phyloP scores from a whole-genome alignment of 2,329 filamentous ascomycete species.

The Hypoxylon sp. region DNA sequence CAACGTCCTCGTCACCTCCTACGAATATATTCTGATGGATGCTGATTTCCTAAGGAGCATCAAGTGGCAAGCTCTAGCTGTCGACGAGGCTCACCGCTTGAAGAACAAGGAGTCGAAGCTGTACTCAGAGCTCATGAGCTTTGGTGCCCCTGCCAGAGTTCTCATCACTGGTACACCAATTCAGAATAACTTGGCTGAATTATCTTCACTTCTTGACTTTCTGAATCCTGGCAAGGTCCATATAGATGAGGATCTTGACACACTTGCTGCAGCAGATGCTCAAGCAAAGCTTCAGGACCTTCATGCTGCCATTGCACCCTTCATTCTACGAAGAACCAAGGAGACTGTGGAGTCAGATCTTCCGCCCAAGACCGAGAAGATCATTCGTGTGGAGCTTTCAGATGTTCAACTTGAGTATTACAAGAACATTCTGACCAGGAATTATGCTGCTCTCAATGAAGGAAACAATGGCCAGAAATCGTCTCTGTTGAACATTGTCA shows the following conservation, averaged over 20 bases:
- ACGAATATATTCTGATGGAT: slow-evolving; percentile 94
- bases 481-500: slow-evolving; percentile 97
- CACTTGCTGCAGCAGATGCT: slow-evolving; percentile 80
- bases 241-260: slow-evolving; percentile 92
- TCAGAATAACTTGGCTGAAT: slow-evolving; percentile 94
- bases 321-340: slow-evolving; percentile 95
- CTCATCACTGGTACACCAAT: slow-evolving; percentile 98
- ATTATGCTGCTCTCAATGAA: slow-evolving; percentile 94
- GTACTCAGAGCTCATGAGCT: slow-evolving; percentile 86
- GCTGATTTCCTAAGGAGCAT: slow-evolving; percentile 86
- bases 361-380: slow-evolving; percentile 97
- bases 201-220: slow-evolving; percentile 94
- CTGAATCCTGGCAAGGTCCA: slow-evolving; percentile 93
- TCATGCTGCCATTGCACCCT: slow-evolving; percentile 89
- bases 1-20: slow-evolving; percentile 97
- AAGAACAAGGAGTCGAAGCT: slow-evolving; percentile 97
- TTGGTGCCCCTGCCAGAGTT: slow-evolving; percentile 88
- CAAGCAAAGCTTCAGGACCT: slow-evolving; percentile 89
- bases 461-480: slow-evolving; percentile 92
- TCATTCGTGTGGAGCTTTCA: slow-evolving; percentile 95
- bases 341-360: slow-evolving; percentile 97
- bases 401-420: slow-evolving; percentile 98
- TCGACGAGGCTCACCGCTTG: slow-evolving; percentile 95
- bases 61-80: slow-evolving; percentile 97
- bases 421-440: slow-evolving; percentile 97